A percentile compares a stretch with the other conserved stretches of the same genome.
phyloP scores from a whole-genome alignment of 345 rosid genomes.

The Linum trigynum region DNA sequence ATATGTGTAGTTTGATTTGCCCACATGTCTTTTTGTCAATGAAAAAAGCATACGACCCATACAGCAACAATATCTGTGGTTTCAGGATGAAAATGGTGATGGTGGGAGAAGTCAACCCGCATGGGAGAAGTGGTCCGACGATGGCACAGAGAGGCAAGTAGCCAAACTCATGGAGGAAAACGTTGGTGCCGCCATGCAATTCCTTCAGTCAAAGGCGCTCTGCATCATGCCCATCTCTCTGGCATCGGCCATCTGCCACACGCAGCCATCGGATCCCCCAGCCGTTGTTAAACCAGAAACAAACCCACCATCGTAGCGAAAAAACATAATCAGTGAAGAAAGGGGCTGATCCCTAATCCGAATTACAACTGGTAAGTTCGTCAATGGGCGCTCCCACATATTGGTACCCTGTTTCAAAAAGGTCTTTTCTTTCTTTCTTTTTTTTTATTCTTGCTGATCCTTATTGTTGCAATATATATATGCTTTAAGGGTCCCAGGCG shows the following conservation, averaged over 20 bases:
- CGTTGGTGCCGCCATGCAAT: constrained; percentile 95
- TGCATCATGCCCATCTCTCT: constrained; percentile 98
- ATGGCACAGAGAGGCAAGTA: constrained; percentile 86
- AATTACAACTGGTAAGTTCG: background rate
- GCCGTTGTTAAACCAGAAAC: constrained; percentile 69
- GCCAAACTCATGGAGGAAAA: constrained; percentile 99
- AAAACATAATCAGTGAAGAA: background rate
- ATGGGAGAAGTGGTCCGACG: constrained; percentile 98
- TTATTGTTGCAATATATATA: background rate
- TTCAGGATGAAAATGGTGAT: constrained; percentile 77
- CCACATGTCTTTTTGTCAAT: constrained; percentile 1
- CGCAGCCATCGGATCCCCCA: constrained; percentile 71
- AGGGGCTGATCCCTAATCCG: constrained; percentile 7
- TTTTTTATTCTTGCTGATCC: background rate
- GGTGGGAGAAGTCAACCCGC: constrained; percentile 76
- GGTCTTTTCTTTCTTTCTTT: background rate
- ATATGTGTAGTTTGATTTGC: background rate
- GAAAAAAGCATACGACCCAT: constrained; percentile 6
- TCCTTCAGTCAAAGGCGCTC: constrained; percentile 92
- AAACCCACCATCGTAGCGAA: constrained; percentile 50
- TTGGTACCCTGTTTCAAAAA: too few relatives aligned
- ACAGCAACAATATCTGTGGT: background rate
- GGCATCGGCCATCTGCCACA: constrained; percentile 80
- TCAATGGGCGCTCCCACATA: too few relatives aligned
- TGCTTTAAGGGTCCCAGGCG: constrained; percentile 19